A percentile compares a stretch with the other conserved stretches of the same genome.
These are phyloP conservation scores for Alternaria incomplexa DNA, from an alignment of 2,329 filamentous ascomycete species.

Conservation along the genomic window DNA sequence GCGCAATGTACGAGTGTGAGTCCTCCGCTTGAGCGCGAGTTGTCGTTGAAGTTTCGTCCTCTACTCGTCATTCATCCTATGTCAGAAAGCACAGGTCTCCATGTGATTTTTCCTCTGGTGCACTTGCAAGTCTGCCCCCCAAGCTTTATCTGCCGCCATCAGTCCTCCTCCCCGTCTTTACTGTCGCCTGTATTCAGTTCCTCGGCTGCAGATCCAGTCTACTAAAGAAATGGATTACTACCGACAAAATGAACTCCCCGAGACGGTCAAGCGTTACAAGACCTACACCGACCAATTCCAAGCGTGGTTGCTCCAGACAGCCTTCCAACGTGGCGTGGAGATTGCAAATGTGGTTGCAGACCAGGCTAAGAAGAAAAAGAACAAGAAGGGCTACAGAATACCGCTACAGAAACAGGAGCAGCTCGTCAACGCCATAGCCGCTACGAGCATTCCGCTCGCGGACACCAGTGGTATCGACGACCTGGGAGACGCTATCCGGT, in stretches of 20 bases:
- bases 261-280: constrained; percentile 26
- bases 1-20: not conserved
- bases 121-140: not conserved
- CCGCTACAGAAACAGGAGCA: constrained; percentile 5
- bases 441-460: constrained; percentile 9
- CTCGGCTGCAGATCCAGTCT: not conserved
- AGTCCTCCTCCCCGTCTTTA: not conserved
- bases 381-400: constrained; percentile 11
- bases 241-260: constrained; percentile 18
- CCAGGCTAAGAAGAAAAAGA: constrained; percentile 2
- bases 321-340: constrained; percentile 17
- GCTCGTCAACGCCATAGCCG: constrained; percentile 17
- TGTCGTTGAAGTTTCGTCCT: not conserved
- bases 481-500: constrained; percentile 24
- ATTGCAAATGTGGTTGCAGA: constrained; percentile 1
- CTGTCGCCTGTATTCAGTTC: not conserved
- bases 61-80: not conserved
- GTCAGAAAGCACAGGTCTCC: not conserved
- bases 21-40: not conserved
- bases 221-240: constrained; percentile 20
- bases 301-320: constrained; percentile 21
- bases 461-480: constrained; percentile 20
- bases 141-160: not conserved
- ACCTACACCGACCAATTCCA: constrained; percentile 15
- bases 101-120: not conserved